These are phyloP conservation scores for Blastobotrys elegans DNA, from an alignment of 1,139 yeast genomes.

Conservation along the genomic window DNA sequence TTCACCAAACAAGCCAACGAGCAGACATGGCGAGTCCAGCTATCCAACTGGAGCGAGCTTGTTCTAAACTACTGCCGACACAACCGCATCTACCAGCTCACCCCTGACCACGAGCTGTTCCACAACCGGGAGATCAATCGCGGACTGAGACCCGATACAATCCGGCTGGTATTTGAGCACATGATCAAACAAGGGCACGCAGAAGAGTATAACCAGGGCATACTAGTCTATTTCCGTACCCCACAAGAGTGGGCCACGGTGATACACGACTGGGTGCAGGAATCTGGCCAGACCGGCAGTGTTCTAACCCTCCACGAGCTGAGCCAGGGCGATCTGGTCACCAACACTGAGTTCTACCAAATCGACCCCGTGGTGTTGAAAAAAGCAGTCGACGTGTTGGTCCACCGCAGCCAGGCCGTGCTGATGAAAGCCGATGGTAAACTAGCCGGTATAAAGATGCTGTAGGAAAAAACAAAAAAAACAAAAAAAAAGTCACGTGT, in stretches of 20 bases:
- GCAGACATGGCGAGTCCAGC: constrained; percentile 70
- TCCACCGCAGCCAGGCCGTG: constrained; percentile 49
- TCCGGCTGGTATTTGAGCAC: constrained; percentile 50
- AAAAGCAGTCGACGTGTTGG: constrained; percentile 53
- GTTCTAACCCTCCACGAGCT: constrained; percentile 82
- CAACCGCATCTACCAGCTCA: constrained; percentile 49
- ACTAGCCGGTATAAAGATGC: constrained; percentile 33
- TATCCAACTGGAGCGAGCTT: constrained; percentile 52
- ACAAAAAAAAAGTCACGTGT: too few species aligned
- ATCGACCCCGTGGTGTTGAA: constrained; percentile 57
- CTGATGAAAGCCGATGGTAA: constrained; percentile 33
- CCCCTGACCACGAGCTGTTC: constrained; percentile 39
- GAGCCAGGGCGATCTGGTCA: constrained; percentile 55
- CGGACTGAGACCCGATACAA: constrained; percentile 50
- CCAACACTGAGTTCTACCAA: constrained; percentile 53
- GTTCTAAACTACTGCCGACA: constrained; percentile 56
- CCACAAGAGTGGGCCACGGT: constrained; percentile 74
- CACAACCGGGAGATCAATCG: constrained; percentile 49
- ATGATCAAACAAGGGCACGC: constrained; percentile 55
- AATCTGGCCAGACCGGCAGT: constrained; percentile 71
- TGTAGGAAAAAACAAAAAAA: constrained; percentile 8
- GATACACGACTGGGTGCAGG: constrained; percentile 57
- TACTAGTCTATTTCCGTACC: constrained; percentile 63
- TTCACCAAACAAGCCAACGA: constrained; percentile 86
- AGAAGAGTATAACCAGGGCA: constrained; percentile 39